These are phyloP conservation scores for Yamadazyma endophytica DNA, from an alignment of 805 yeast species.

Conservation along the genomic window DNA sequence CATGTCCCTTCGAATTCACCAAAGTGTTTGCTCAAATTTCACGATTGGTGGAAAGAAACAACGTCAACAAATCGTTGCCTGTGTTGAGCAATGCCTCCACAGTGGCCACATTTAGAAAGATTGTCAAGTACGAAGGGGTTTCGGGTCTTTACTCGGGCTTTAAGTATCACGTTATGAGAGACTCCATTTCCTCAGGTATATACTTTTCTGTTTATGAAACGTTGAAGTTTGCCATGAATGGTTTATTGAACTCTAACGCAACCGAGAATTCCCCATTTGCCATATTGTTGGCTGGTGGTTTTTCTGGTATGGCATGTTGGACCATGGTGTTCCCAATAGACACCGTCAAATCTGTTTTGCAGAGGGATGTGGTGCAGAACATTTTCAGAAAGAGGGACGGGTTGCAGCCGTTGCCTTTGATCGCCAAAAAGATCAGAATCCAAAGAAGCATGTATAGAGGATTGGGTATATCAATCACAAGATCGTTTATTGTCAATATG, in stretches of 20 bases:
- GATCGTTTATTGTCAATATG: constrained; percentile 72
- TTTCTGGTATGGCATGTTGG: constrained; percentile 77
- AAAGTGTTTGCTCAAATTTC: constrained; percentile 77
- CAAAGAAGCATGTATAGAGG: constrained; percentile 64
- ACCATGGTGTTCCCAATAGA: constrained; percentile 73
- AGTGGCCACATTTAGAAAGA: constrained; percentile 43
- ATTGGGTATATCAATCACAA: constrained; percentile 64
- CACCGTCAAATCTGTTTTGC: constrained; percentile 71
- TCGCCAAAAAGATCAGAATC: constrained; percentile 25
- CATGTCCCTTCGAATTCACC: constrained; percentile 84
- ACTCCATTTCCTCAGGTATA: constrained; percentile 64
- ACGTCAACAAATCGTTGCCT: constrained; percentile 2
- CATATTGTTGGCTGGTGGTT: constrained; percentile 62
- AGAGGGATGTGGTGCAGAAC: constrained; percentile 67
- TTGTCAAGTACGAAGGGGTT: constrained; percentile 57
- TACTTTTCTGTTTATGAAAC: constrained; percentile 77
- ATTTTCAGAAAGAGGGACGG: constrained; percentile 53
- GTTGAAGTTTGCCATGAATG: constrained; percentile 49
- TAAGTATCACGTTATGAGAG: constrained; percentile 63
- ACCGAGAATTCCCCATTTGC: constrained; percentile 25
- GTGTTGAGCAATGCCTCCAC: constrained; percentile 18
- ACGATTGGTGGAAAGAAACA: constrained; percentile 32
- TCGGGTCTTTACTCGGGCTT: constrained; percentile 71
- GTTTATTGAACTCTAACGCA: constrained; percentile 22
- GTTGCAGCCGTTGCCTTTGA: constrained; percentile 34